Percentiles rank a stretch among this genome's conserved stretches.
These are phyloP conservation scores for Gypsophila paniculata DNA, from an alignment of 179 eudicot genomes.

Conservation along the genomic window DNA sequence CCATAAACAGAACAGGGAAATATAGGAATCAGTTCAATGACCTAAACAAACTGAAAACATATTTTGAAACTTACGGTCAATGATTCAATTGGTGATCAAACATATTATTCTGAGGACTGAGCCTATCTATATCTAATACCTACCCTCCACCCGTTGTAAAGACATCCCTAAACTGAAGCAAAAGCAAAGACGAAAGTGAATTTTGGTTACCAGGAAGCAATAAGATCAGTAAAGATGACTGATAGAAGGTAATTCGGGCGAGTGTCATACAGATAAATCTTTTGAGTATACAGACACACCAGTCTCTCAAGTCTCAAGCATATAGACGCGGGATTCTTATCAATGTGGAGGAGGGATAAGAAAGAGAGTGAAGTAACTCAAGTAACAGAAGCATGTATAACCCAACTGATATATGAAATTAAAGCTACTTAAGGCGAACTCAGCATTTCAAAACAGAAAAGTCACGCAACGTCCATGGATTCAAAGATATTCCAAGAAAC, in stretches of 20 bases:
- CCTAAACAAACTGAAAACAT: not conserved
- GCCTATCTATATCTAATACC: too few species aligned
- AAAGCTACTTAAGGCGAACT: not conserved
- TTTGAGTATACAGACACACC: not conserved
- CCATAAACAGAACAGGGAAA: not conserved
- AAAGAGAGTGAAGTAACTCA: not conserved
- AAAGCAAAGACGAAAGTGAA: too few species aligned
- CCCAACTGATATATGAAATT: not conserved
- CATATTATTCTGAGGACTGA: not conserved
- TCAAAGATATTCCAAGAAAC: too few species aligned
- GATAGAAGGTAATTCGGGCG: too few species aligned
- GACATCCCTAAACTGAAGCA: too few species aligned
- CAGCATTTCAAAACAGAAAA: constrained; percentile 1
- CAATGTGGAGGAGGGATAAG: not conserved
- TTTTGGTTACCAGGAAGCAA: too few species aligned
- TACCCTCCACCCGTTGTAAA: too few species aligned
- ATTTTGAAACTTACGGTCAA: not conserved
- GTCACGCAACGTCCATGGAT: not conserved
- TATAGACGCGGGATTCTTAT: not conserved
- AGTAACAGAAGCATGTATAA: not conserved
- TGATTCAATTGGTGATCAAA: not conserved
- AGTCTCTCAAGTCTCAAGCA: constrained; percentile 3
- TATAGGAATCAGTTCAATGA: not conserved
- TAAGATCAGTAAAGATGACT: too few species aligned
- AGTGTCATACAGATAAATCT: not conserved